Evolutionary conservation across 495 filamentous ascomycete genomes (phyloP).

Genomic region (Penicillium subrubescens): DNA sequence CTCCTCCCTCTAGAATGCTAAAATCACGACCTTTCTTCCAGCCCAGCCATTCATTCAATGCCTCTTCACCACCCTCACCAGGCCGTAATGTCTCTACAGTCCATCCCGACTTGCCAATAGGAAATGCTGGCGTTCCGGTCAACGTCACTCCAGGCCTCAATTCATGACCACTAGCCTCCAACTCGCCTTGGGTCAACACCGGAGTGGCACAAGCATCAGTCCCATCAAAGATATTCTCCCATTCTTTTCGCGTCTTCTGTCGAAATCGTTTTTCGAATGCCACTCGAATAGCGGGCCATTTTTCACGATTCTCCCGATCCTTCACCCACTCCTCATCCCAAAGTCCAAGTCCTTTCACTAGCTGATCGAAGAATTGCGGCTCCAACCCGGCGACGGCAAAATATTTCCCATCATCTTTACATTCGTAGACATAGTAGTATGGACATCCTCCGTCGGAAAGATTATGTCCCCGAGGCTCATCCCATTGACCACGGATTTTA

Average conservation of each 20-base stretch:
- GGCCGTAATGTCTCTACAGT: constrained; percentile 50
- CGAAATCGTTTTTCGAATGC: constrained; percentile 60
- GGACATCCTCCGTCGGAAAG: constrained; percentile 73
- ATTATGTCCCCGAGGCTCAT: constrained; percentile 63
- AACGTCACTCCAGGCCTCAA: constrained; percentile 71
- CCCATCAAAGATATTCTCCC: constrained; percentile 75
- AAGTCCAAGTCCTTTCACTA: constrained; percentile 60
- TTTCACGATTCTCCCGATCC: constrained; percentile 43
- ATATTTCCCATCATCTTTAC: constrained; percentile 65
- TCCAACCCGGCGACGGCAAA: constrained; percentile 82
- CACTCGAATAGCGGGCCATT: constrained; percentile 60
- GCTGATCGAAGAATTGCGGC: constrained; percentile 63
- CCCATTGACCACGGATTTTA: constrained; percentile 54
- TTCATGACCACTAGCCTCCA: constrained; percentile 62
- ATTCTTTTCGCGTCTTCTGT: constrained; percentile 66
- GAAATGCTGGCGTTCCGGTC: constrained; percentile 56
- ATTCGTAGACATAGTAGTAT: constrained; percentile 76
- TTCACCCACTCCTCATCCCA: constrained; percentile 29
- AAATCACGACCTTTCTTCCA: constrained; percentile 68
- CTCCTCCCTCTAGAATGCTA: constrained; percentile 12
- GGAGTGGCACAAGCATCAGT: constrained; percentile 87
- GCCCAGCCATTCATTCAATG: constrained; percentile 66
- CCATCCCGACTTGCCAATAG: constrained; percentile 59
- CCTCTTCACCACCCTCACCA: constrained; percentile 64
- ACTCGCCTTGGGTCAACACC: constrained; percentile 65